Base-by-base conservation (phyloP, 306 rosid species). In the Citrullus amarus region DNA sequence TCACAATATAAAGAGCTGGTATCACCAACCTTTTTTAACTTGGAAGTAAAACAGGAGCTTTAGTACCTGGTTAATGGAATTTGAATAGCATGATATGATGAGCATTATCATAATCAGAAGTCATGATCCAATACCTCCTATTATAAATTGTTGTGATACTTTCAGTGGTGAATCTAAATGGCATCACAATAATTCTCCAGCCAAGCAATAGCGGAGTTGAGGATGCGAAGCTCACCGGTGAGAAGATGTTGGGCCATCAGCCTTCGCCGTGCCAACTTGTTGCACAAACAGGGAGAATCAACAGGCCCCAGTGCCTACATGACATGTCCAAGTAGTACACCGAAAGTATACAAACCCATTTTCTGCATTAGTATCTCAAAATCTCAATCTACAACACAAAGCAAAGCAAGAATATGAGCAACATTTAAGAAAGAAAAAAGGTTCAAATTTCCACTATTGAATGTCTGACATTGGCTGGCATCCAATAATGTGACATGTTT, bases 231-330 rank as follows among this genome's bases (percentile, higher is more conserved):
- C 84, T 93, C 92, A 1, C 97, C 97, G 4, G 8, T 32, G 48
- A 93, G 83, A 39, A 93, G 95, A 80, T 86, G 88, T 43, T 0
- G 81, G 78, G 97, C 89, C 95, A 93, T 90, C 82, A 38, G 82
- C 74, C 44, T 85, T 84, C 92, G 80, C 39, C 76, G 50, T 51
- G 81, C 25, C 72, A 72, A 61, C 62, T 78, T 81, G 83, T 38
- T 81, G 38, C 82, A 41, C 20, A 5, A 34, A 71, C 5, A 8
- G 0, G 81, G 63, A 78, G 83, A 83, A 80, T 39, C 75, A 58
- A 48, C 53, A 3, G 78, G 59, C 60, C 70, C 81, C 80, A 89
- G 55, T 36, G 91, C 82, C 98, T 88, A 80, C 67, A 83, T 43
- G 25, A 69, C n/a, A 72, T 34, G 48, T 28, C 69, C 17, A 12